Conservation (phyloP, 768 basidiomycete genomes). For the Amanita exitialis region DNA sequence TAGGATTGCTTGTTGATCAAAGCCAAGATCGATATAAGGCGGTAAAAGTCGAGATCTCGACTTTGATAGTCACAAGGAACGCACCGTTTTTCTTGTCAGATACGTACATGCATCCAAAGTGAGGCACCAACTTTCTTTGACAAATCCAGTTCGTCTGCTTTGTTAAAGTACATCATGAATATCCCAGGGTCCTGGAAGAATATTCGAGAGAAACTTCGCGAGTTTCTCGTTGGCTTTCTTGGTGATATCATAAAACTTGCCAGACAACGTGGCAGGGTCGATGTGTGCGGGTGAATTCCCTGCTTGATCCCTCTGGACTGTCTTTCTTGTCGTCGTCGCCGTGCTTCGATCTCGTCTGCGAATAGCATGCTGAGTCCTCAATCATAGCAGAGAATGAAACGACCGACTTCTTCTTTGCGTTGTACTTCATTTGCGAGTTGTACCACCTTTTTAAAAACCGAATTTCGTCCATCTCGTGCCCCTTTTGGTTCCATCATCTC, state of each 20-base stretch:
- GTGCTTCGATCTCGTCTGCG: background rate
- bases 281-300: background rate
- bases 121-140: conserved; percentile 1
- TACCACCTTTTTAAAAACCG: background rate
- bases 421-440: background rate
- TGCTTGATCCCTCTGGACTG: background rate
- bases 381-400: background rate
- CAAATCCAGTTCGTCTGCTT: conserved; percentile 8
- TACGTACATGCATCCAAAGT: background rate
- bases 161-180: conserved; percentile 10
- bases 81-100: conserved; percentile 4
- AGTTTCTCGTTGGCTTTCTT: background rate
- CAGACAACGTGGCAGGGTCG: background rate
- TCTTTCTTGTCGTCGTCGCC: background rate
- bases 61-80: conserved; percentile 7
- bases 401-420: background rate
- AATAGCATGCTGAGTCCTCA: background rate
- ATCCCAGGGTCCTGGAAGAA: background rate
- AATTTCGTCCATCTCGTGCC: background rate
- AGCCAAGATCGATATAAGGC: conserved; percentile 11
- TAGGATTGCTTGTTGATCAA: conserved; percentile 11
- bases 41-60: conserved; percentile 6
- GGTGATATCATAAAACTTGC: background rate
- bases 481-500: background rate
- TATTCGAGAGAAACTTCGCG: background rate